These are phyloP conservation scores for Zygoascus flipseniorum DNA, from an alignment of 805 yeast genomes.

Conservation along the genomic window DNA sequence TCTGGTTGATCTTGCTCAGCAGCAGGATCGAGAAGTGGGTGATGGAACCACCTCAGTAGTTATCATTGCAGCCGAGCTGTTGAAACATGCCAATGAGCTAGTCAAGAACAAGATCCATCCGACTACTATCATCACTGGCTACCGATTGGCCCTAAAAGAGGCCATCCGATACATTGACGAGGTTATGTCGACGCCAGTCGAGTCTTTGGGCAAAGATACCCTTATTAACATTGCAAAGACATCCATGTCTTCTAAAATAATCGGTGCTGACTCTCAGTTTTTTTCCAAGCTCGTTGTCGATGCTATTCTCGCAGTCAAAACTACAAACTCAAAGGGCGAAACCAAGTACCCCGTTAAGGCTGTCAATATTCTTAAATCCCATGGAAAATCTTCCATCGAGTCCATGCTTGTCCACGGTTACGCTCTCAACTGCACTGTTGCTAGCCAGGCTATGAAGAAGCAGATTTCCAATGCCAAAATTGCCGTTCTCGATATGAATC, in stretches of 20 bases:
- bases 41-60: conserved; percentile 98
- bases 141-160: conserved; percentile 86
- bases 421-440: conserved; percentile 94
- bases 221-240: conserved; percentile 90
- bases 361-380: conserved; percentile 90
- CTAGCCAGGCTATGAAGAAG: conserved; percentile 92
- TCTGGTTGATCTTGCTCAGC: conserved; percentile 93
- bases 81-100: conserved; percentile 90
- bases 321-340: conserved; percentile 82
- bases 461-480: conserved; percentile 59
- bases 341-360: conserved; percentile 93
- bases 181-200: conserved; percentile 74
- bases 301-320: conserved; percentile 89
- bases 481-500: conserved; percentile 83
- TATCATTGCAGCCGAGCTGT: conserved; percentile 85
- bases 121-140: conserved; percentile 95
- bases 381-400: conserved; percentile 87
- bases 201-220: conserved; percentile 70
- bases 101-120: conserved; percentile 94
- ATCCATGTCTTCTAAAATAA: conserved; percentile 92
- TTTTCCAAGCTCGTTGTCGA: conserved; percentile 89
- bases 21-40: conserved; percentile 97
- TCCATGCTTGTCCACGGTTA: conserved; percentile 85
- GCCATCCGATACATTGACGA: conserved; percentile 81
- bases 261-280: conserved; percentile 88